phyloP scores from a whole-genome alignment of 176 grass and related monocot genomes.

The Musa itinerans region DNA sequence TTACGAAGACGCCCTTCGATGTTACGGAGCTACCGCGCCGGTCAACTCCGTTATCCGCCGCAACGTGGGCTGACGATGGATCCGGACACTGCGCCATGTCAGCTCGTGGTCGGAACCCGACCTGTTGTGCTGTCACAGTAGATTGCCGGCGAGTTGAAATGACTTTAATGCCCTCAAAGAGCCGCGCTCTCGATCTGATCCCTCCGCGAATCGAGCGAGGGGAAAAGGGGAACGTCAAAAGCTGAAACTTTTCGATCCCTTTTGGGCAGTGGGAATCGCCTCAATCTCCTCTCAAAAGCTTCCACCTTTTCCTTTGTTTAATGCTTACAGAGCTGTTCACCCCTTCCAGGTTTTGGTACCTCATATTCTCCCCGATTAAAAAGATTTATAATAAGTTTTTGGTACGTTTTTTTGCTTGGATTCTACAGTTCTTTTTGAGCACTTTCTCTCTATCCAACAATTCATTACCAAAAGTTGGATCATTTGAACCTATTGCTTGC shows the following conservation, averaged over 20 bases:
- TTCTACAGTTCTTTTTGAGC: not conserved
- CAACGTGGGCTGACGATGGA: not conserved
- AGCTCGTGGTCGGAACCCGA: not conserved
- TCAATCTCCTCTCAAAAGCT: constrained; percentile 5
- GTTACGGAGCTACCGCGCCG: too few species aligned
- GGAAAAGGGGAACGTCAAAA: not conserved
- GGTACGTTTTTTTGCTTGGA: not conserved
- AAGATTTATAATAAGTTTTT: not conserved
- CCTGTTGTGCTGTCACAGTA: not conserved
- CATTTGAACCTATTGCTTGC: not conserved
- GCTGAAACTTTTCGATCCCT: not conserved
- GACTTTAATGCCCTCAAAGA: not conserved
- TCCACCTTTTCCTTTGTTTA: not conserved
- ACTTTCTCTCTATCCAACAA: not conserved
- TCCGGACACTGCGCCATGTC: not conserved
- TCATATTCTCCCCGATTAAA: not conserved
- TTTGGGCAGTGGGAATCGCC: constrained; percentile 11
- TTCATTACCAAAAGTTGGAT: not conserved
- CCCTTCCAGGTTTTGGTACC: not conserved
- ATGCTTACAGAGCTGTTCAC: not conserved
- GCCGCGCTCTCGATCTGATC: not conserved
- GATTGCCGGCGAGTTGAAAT: not conserved
- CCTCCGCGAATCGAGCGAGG: not conserved
- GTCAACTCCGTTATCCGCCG: not conserved
- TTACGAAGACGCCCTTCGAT: too few species aligned